Percentiles rank a stretch among this genome's conserved stretches.
Conservation (phyloP, 306 rosid genomes). For the peach (Prunus persica) region DNA sequence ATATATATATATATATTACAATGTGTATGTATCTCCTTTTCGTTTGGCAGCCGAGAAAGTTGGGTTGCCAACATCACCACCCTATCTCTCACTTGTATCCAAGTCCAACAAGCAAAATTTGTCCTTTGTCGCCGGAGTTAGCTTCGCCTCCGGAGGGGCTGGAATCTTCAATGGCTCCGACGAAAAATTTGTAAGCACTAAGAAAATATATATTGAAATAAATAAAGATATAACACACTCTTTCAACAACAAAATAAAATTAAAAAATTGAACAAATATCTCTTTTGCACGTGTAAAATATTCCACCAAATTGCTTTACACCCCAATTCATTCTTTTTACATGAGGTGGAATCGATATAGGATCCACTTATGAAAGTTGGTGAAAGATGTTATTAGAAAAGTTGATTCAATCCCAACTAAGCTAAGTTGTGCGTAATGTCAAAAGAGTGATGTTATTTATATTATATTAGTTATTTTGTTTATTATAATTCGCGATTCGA, state of each 20-base stretch:
- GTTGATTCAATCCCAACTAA: neutral
- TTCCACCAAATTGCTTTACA: neutral
- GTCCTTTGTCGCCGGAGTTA: conserved; percentile 53
- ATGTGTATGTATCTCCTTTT: neutral
- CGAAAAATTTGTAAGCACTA: conserved; percentile 43
- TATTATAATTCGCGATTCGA: no score
- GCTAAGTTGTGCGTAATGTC: no score
- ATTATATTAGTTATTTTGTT: no score
- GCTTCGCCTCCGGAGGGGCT: conserved; percentile 90
- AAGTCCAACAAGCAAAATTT: conserved; percentile 26
- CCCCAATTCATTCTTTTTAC: neutral
- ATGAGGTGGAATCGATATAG: neutral
- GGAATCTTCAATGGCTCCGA: conserved; percentile 73
- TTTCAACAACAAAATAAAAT: neutral
- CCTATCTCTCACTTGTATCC: conserved; percentile 54
- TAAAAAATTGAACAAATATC: neutral
- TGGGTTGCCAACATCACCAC: conserved; percentile 62
- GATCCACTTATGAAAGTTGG: neutral
- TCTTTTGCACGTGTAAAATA: neutral
- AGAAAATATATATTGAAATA: no score
- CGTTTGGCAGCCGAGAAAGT: conserved; percentile 48
- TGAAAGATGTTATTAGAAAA: neutral
- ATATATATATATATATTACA: no score
- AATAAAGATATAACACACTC: neutral
- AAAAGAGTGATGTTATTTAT: no score